These are phyloP conservation scores for Sicyos edulis DNA, from an alignment of 306 rosid genomes.

Conservation along the genomic window DNA sequence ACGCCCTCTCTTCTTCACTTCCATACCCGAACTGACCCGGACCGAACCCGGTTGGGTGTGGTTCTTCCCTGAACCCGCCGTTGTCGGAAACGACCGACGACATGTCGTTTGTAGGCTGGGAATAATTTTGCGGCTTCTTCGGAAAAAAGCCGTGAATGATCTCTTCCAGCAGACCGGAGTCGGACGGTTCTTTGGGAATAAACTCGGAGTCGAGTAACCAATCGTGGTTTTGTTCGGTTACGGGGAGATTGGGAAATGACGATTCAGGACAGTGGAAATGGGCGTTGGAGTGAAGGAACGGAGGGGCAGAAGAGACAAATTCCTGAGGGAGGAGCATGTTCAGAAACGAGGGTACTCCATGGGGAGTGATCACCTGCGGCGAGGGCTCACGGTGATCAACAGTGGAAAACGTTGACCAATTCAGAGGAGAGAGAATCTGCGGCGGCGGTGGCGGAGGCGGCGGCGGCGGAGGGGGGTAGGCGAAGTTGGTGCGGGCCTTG, in stretches of 20 bases:
- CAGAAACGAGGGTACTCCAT: slow-evolving; percentile 27
- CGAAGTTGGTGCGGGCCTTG: slow-evolving; percentile 81
- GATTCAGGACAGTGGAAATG: background rate
- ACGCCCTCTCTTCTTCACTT: slow-evolving; percentile 16
- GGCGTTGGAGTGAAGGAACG: background rate
- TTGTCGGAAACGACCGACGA: background rate
- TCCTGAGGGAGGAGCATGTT: slow-evolving; percentile 54
- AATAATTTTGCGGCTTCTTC: background rate
- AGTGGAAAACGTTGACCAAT: slow-evolving; percentile 8
- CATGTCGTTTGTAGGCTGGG: background rate
- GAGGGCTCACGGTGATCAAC: slow-evolving; percentile 9
- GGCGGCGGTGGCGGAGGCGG: slow-evolving; percentile 19
- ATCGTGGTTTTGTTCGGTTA: background rate
- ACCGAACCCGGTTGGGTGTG: background rate
- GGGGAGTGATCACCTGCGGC: slow-evolving; percentile 17
- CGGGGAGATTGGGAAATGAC: background rate
- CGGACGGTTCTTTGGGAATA: slow-evolving; percentile 43
- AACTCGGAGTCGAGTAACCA: slow-evolving; percentile 30
- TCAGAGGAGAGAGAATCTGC: slow-evolving; percentile 29
- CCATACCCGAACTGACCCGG: slow-evolving; percentile 29
- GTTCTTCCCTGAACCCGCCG: background rate
- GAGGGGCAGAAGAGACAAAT: slow-evolving; percentile 19
- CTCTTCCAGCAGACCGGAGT: slow-evolving; percentile 74
- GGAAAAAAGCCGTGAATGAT: slow-evolving; percentile 54
- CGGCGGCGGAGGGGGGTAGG: slow-evolving; percentile 42